Conservation (phyloP, 768 basidiomycete genomes). For the Mycena alexandri region DNA sequence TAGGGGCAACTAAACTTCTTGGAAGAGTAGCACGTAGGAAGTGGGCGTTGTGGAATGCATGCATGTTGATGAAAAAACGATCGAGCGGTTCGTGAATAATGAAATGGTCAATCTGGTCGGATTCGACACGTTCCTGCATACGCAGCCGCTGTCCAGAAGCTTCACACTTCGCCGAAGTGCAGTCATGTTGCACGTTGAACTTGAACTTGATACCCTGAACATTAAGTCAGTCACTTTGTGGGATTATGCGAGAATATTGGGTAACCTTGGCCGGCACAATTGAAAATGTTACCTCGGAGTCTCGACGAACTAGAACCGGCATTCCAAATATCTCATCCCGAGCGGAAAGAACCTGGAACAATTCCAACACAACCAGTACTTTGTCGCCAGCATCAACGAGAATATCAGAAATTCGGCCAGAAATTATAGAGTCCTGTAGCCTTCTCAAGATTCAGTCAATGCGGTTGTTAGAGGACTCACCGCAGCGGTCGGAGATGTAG, state of each 20-base stretch:
- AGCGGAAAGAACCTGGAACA: no score
- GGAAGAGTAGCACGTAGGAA: slow-evolving; percentile 28
- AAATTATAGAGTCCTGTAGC: slow-evolving; percentile 3
- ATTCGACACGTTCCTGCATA: slow-evolving; percentile 37
- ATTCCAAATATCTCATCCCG: slow-evolving; percentile 11
- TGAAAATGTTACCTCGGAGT: not conserved
- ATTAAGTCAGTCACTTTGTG: not conserved
- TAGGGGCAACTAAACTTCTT: slow-evolving; percentile 1
- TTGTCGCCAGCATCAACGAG: not conserved
- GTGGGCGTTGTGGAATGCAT: slow-evolving; percentile 15
- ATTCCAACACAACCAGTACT: not conserved
- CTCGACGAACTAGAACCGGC: slow-evolving; percentile 12
- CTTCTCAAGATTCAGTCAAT: not conserved
- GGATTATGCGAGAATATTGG: not conserved
- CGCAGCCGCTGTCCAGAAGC: slow-evolving; percentile 10
- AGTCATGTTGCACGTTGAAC: slow-evolving; percentile 45
- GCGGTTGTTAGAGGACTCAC: not conserved
- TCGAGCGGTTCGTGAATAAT: slow-evolving; percentile 31
- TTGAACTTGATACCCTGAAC: slow-evolving; percentile 29
- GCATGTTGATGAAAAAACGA: slow-evolving; percentile 41
- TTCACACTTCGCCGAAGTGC: slow-evolving; percentile 29
- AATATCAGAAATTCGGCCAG: slow-evolving; percentile 4
- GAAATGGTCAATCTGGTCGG: slow-evolving; percentile 9
- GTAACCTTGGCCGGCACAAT: slow-evolving; percentile 9
- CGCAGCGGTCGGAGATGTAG: slow-evolving; percentile 2